phyloP scores from a whole-genome alignment of 208 protist genomes.

The Acanthamoeba royreba region DNA sequence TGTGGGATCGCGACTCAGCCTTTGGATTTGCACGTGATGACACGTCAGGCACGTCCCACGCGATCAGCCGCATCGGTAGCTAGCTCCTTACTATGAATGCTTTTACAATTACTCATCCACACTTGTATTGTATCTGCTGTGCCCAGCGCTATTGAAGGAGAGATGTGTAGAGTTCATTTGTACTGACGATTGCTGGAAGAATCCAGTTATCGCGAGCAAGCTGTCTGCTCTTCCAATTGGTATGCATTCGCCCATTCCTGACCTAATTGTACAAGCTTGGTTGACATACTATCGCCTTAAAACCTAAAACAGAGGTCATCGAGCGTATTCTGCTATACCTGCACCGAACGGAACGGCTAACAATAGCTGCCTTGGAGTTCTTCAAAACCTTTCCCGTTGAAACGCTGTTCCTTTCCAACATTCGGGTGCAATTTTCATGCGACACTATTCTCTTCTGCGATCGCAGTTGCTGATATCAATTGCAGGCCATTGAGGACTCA shows the following conservation, averaged over 20 bases:
- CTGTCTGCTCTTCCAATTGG: background rate
- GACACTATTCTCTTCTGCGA: background rate
- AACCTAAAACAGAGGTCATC: constrained; percentile 34
- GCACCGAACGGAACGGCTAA: background rate
- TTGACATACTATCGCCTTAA: no score
- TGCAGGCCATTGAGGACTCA: background rate
- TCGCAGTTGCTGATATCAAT: background rate
- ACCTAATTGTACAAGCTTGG: no score
- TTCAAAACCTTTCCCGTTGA: background rate
- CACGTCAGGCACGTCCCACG: background rate
- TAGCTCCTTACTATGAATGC: no score
- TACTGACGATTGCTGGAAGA: background rate
- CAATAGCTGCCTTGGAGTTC: background rate
- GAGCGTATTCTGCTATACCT: constrained; percentile 12
- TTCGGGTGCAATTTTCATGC: background rate
- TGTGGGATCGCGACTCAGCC: background rate
- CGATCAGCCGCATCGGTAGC: background rate
- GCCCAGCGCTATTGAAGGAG: background rate
- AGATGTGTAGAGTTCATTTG: constrained; percentile 21
- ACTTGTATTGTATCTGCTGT: background rate
- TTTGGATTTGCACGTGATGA: background rate
- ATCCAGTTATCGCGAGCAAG: background rate
- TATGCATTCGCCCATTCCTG: background rate
- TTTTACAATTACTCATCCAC: no score
- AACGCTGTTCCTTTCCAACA: constrained; percentile 22